These are phyloP conservation scores for Fagus sylvatica DNA, from an alignment of 306 rosid species.

Conservation along the genomic window DNA sequence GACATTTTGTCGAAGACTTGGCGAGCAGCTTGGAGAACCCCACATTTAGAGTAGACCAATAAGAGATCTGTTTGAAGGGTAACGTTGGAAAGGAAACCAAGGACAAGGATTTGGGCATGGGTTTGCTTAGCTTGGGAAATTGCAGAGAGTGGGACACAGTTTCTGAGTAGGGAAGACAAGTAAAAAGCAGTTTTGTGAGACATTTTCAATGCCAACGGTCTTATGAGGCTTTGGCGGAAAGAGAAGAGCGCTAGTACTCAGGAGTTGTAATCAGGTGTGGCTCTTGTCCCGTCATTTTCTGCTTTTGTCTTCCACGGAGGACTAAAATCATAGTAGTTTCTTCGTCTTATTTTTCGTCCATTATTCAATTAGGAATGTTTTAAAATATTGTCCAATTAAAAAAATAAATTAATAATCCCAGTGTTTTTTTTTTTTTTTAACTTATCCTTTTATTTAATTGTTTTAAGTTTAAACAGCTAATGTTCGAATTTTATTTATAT, in stretches of 20 bases:
- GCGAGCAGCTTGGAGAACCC: conserved; percentile 43
- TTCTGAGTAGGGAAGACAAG: conserved; percentile 56
- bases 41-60: conserved; percentile 42
- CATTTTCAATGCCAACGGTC: conserved; percentile 17
- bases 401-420: no score
- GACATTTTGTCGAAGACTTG: conserved; percentile 58
- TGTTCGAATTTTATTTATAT: no score
- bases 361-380: no score
- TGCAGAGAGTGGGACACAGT: conserved; percentile 20
- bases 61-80: conserved; percentile 66
- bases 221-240: not conserved
- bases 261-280: not conserved
- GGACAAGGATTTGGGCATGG: conserved; percentile 58
- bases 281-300: not conserved
- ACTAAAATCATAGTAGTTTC: not conserved
- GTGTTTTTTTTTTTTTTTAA: no score
- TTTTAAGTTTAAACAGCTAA: no score
- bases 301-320: not conserved
- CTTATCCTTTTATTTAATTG: no score
- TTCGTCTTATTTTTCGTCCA: no score
- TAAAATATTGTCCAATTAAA: no score
- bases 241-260: not conserved
- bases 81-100: conserved; percentile 47
- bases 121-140: conserved; percentile 49
- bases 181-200: conserved; percentile 12